These are phyloP conservation scores for Rhodotorula sp. DNA, from an alignment of 1,284 basidiomycete species.

Conservation along the genomic window DNA sequence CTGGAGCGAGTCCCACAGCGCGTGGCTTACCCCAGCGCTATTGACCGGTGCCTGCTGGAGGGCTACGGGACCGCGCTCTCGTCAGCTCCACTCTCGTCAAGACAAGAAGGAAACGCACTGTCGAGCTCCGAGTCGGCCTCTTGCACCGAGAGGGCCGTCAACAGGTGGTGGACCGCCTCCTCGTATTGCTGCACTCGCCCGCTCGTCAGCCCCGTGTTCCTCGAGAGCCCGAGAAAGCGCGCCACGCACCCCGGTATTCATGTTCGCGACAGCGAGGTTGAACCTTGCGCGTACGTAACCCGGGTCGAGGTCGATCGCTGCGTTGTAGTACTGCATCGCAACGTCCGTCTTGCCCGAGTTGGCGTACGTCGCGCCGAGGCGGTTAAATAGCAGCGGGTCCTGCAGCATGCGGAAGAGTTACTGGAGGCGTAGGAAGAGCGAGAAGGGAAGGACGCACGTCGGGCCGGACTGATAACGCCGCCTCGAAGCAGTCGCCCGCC, in stretches of 20 bases:
- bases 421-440: too few relatives aligned
- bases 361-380: constrained; percentile 92
- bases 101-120: constrained; percentile 35
- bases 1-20: constrained; percentile 77
- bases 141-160: constrained; percentile 81
- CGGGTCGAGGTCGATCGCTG: constrained; percentile 86
- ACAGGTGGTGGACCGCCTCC: constrained; percentile 78
- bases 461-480: constrained; percentile 83
- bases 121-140: constrained; percentile 59
- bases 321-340: constrained; percentile 85
- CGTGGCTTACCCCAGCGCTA: constrained; percentile 58
- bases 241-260: constrained; percentile 71
- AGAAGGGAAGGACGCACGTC: constrained; percentile 61
- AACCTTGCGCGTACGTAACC: constrained; percentile 91
- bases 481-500: constrained; percentile 89
- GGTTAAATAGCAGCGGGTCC: constrained; percentile 96
- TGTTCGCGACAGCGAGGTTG: constrained; percentile 87
- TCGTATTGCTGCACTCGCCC: constrained; percentile 63
- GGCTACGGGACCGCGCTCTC: background rate
- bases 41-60: constrained; percentile 23
- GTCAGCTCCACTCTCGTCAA: background rate
- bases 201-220: background rate
- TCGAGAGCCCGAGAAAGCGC: background rate
- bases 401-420: constrained; percentile 47
- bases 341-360: constrained; percentile 78